phyloP scores from a whole-genome alignment of 169 alveolate species.

The Cryptosporidium ubiquitum region DNA sequence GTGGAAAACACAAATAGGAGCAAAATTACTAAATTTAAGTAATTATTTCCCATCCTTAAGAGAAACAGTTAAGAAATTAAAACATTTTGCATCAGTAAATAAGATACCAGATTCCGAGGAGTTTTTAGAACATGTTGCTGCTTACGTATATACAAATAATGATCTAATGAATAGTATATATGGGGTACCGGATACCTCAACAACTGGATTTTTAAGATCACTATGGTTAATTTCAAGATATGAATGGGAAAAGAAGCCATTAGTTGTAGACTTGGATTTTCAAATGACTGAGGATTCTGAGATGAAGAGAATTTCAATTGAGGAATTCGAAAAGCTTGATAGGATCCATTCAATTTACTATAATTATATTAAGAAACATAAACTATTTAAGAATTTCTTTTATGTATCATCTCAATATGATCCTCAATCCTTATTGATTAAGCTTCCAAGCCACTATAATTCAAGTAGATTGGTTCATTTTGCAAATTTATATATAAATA shows the following conservation, averaged over 20 bases:
- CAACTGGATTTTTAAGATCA: conserved; percentile 58
- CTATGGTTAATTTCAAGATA: conserved; percentile 19
- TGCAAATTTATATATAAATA: conserved; percentile 21
- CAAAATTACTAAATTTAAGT: conserved; percentile 16
- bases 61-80: conserved; percentile 36
- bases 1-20: conserved; percentile 43
- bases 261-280: conserved; percentile 42
- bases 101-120: conserved; percentile 48
- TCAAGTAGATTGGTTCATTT: conserved; percentile 26
- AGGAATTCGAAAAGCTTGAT: conserved; percentile 33
- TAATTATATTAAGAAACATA: conserved; percentile 11
- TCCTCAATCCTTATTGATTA: conserved; percentile 62
- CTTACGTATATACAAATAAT: conserved; percentile 39
- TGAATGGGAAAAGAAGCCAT: conserved; percentile 61
- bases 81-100: conserved; percentile 34
- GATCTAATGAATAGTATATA: not conserved
- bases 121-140: conserved; percentile 53
- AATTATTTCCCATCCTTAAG: conserved; percentile 55
- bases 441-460: conserved; percentile 40
- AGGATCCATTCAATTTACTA: conserved; percentile 18
- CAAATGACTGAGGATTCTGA: conserved; percentile 20
- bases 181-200: conserved; percentile 17
- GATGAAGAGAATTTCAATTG: not conserved
- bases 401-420: conserved; percentile 48
- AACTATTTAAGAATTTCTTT: not conserved